These are phyloP conservation scores for Rickenella mellea DNA, from an alignment of 768 basidiomycete genomes.

Conservation along the genomic window DNA sequence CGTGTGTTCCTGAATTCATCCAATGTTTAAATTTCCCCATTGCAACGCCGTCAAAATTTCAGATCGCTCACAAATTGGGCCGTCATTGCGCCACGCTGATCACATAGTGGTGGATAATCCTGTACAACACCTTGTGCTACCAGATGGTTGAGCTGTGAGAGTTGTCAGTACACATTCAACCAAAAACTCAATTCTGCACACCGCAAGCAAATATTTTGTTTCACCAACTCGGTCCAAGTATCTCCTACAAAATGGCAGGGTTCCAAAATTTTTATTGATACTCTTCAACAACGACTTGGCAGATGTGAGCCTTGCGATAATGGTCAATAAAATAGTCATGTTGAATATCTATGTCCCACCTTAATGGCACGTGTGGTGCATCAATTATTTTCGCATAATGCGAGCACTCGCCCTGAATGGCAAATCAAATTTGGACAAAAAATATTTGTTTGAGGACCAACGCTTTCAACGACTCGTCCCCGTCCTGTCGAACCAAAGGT, in stretches of 20 bases:
- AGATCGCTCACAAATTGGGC: constrained; percentile 70
- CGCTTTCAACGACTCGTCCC: constrained; percentile 78
- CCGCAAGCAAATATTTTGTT: constrained; percentile 86
- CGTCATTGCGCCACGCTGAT: constrained; percentile 81
- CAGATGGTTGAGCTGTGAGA: constrained; percentile 70
- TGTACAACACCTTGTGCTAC: constrained; percentile 83
- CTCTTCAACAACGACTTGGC: constrained; percentile 80
- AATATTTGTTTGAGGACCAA: constrained; percentile 20
- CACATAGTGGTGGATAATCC: constrained; percentile 88
- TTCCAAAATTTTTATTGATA: constrained; percentile 90
- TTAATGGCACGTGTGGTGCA: constrained; percentile 63
- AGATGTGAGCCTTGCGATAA: constrained; percentile 54
- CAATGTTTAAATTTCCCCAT: constrained; percentile 1
- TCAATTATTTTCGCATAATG: constrained; percentile 78
- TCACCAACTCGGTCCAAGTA: constrained; percentile 92
- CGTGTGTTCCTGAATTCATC: constrained; percentile 60
- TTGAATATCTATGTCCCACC: constrained; percentile 36
- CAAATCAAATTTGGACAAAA: constrained; percentile 1
- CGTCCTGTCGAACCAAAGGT: constrained; percentile 97
- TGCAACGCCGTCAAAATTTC: not conserved
- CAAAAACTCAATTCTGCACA: constrained; percentile 22
- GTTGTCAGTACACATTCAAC: not conserved
- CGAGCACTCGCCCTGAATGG: constrained; percentile 74
- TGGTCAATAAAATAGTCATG: constrained; percentile 3
- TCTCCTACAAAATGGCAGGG: constrained; percentile 88